Conservation (phyloP, 352 stramenopile genomes). For the Phytophthora hibernalis region DNA sequence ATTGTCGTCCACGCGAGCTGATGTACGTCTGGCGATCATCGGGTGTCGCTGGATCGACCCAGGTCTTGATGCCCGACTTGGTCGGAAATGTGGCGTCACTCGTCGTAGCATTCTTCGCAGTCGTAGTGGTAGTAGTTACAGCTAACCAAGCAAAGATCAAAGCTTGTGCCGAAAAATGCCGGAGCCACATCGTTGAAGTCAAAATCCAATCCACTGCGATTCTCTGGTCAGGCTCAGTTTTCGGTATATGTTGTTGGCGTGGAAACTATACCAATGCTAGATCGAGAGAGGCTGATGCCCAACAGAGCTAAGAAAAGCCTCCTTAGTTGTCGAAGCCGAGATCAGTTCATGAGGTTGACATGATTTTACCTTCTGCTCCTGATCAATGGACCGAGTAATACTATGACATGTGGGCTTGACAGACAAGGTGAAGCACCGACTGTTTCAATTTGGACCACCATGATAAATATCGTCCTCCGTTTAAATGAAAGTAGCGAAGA, state of each 20-base stretch:
- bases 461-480: too few relatives aligned
- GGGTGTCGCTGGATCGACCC: slow-evolving; percentile 58
- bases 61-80: slow-evolving; percentile 52
- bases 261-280: slow-evolving; percentile 14
- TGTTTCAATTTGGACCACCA: too few relatives aligned
- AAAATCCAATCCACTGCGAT: neutral
- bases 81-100: slow-evolving; percentile 25
- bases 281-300: neutral
- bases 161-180: too few relatives aligned
- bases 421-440: too few relatives aligned
- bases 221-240: neutral
- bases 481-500: too few relatives aligned
- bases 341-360: slow-evolving; percentile 20
- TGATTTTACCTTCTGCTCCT: neutral
- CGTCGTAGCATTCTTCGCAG: slow-evolving; percentile 18
- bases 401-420: neutral
- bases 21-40: slow-evolving; percentile 36
- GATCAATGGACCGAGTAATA: neutral
- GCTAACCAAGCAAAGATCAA: neutral
- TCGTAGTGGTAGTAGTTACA: neutral
- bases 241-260: neutral
- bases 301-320: slow-evolving; percentile 27
- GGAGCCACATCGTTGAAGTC: slow-evolving; percentile 7
- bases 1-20: slow-evolving; percentile 50
- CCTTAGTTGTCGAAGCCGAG: slow-evolving; percentile 3